Percentiles rank a stretch among this genome's conserved stretches.
Conservation (phyloP, 2,329 filamentous ascomycete genomes). For the Hymenoscyphus fraxineus region DNA sequence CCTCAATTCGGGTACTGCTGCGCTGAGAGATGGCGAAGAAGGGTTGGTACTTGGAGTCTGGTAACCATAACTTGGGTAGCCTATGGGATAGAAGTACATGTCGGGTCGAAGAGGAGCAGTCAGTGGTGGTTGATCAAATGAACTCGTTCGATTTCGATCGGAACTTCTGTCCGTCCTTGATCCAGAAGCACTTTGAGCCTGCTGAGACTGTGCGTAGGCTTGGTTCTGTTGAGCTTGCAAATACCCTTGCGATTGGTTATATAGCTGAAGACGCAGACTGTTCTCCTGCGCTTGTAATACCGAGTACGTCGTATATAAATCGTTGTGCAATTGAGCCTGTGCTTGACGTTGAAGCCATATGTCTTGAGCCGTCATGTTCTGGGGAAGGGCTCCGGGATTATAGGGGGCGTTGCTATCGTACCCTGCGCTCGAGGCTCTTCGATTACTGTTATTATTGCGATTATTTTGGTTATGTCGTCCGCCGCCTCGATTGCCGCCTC, state of each 20-base stretch:
- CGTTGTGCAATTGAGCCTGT: slow-evolving; percentile 36
- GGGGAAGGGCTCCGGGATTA: slow-evolving; percentile 19
- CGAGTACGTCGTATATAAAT: slow-evolving; percentile 36
- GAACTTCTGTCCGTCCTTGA: slow-evolving; percentile 39
- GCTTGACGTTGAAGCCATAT: slow-evolving; percentile 35
- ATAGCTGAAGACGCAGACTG: slow-evolving; percentile 44
- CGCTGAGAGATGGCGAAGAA: slow-evolving; percentile 49
- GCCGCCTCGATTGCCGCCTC: slow-evolving; percentile 28
- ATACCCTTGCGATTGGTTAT: slow-evolving; percentile 44
- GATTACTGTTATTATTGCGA: slow-evolving; percentile 28
- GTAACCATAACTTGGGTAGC: slow-evolving; percentile 43
- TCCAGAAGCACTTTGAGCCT: slow-evolving; percentile 33
- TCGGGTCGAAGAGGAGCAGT: slow-evolving; percentile 57
- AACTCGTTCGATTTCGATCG: slow-evolving; percentile 55
- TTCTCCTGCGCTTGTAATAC: slow-evolving; percentile 44
- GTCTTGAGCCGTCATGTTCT: slow-evolving; percentile 30
- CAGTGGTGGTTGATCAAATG: slow-evolving; percentile 58
- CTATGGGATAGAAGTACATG: slow-evolving; percentile 49
- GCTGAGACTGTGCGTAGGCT: slow-evolving; percentile 41
- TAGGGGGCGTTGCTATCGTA: slow-evolving; percentile 31
- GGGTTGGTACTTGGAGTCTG: slow-evolving; percentile 52
- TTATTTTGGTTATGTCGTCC: slow-evolving; percentile 27
- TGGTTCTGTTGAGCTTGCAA: slow-evolving; percentile 39
- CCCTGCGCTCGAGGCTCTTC: slow-evolving; percentile 33
- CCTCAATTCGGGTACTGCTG: slow-evolving; percentile 49